phyloP scores from a whole-genome alignment of 768 basidiomycete species.

The Russula compacta region DNA sequence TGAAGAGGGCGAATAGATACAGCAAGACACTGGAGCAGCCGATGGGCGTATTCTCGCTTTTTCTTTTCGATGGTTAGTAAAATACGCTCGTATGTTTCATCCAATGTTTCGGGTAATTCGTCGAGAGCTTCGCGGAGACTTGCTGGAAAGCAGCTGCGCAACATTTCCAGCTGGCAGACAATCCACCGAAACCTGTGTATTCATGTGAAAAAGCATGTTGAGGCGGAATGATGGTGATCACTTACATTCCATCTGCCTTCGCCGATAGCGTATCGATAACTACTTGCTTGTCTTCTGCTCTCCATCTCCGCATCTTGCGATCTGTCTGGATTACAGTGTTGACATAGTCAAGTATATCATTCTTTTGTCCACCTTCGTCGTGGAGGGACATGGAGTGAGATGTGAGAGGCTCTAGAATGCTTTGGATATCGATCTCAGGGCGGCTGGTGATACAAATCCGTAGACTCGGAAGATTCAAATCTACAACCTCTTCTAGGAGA shows the following conservation, averaged over 20 bases:
- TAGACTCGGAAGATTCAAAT: neutral
- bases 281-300: neutral
- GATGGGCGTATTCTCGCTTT: neutral
- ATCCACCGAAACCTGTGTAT: neutral
- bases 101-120: neutral
- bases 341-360: neutral
- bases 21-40: neutral
- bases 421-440: neutral
- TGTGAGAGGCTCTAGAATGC: neutral
- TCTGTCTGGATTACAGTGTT: neutral
- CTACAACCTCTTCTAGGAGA: neutral
- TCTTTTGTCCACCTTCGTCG: neutral
- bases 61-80: neutral
- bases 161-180: neutral
- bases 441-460: neutral
- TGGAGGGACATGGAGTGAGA: neutral
- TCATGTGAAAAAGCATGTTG: neutral
- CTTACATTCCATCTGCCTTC: neutral
- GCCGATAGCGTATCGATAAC: neutral
- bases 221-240: neutral
- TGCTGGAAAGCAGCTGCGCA: neutral
- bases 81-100: conserved; percentile 1
- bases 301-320: neutral
- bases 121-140: neutral
- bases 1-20: neutral